Conservation (phyloP, 2,329 filamentous ascomycete genomes). For the Diaporthe citriasiana region DNA sequence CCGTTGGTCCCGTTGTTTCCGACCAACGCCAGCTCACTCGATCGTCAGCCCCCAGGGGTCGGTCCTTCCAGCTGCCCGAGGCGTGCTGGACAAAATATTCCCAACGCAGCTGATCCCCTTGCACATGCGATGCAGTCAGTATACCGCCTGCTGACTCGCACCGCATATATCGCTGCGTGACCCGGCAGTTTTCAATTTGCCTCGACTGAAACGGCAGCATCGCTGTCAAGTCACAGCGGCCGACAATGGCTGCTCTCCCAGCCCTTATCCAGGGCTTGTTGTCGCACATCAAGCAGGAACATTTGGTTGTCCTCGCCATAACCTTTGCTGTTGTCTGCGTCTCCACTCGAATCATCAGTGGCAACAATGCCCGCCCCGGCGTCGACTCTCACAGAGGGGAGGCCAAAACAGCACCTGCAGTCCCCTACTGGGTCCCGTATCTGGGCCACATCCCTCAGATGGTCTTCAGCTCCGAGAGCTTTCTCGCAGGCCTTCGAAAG, state of each 20-base stretch:
- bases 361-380: constrained; percentile 14
- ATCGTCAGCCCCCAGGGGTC: not conserved
- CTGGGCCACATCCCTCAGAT: constrained; percentile 55
- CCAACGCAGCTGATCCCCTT: not conserved
- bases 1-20: constrained; percentile 10
- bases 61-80: not conserved
- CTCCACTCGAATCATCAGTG: constrained; percentile 38
- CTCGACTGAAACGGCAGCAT: constrained; percentile 1
- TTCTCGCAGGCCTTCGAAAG: constrained; percentile 51
- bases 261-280: constrained; percentile 13
- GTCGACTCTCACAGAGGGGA: not conserved
- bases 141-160: not conserved
- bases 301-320: constrained; percentile 18
- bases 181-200: not conserved
- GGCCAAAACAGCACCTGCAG: constrained; percentile 29
- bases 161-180: not conserved
- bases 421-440: constrained; percentile 54
- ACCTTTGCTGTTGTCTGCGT: constrained; percentile 39
- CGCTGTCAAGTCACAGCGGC: too few relatives aligned
- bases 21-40: constrained; percentile 26
- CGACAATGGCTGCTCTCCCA: constrained; percentile 23
- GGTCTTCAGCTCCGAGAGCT: constrained; percentile 47
- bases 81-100: not conserved
- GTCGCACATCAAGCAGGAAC: constrained; percentile 28
- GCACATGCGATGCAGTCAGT: not conserved